These are phyloP conservation scores for Exophiala alcalophila DNA, from an alignment of 2,329 filamentous ascomycete species.

Conservation along the genomic window DNA sequence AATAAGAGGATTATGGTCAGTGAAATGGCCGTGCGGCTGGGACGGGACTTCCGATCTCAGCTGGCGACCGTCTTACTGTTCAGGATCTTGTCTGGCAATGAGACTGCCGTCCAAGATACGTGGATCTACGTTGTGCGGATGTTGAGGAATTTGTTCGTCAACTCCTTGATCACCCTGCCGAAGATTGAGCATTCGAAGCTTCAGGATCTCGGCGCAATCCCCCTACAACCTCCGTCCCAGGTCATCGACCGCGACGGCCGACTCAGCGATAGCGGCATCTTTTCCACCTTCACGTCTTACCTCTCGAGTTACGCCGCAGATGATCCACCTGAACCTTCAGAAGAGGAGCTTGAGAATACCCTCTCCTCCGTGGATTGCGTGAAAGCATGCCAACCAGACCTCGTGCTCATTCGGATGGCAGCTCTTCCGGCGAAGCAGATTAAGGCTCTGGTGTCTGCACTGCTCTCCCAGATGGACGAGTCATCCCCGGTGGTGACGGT, in stretches of 20 bases:
- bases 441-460: conserved; percentile 63
- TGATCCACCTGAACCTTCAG: conserved; percentile 93
- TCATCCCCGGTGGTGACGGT: conserved; percentile 75
- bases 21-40: conserved; percentile 92
- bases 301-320: conserved; percentile 98
- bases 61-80: conserved; percentile 94
- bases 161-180: conserved; percentile 74
- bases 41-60: conserved; percentile 88
- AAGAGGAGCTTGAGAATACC: conserved; percentile 94
- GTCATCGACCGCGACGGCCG: conserved; percentile 84
- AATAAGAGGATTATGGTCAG: conserved; percentile 97
- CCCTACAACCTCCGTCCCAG: conserved; percentile 85
- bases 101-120: conserved; percentile 66
- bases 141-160: conserved; percentile 92
- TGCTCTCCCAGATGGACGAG: conserved; percentile 83
- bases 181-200: conserved; percentile 47
- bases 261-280: conserved; percentile 75
- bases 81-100: conserved; percentile 81
- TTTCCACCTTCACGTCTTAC: conserved; percentile 93
- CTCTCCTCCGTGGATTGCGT: conserved; percentile 92
- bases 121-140: conserved; percentile 72
- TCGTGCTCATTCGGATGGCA: conserved; percentile 79
- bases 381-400: conserved; percentile 79
- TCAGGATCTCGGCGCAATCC: conserved; percentile 70
- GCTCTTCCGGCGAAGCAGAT: conserved; percentile 60